Base-by-base conservation (phyloP, 108 stramenopile species). In the Pseudonitzschia delicatissima region DNA sequence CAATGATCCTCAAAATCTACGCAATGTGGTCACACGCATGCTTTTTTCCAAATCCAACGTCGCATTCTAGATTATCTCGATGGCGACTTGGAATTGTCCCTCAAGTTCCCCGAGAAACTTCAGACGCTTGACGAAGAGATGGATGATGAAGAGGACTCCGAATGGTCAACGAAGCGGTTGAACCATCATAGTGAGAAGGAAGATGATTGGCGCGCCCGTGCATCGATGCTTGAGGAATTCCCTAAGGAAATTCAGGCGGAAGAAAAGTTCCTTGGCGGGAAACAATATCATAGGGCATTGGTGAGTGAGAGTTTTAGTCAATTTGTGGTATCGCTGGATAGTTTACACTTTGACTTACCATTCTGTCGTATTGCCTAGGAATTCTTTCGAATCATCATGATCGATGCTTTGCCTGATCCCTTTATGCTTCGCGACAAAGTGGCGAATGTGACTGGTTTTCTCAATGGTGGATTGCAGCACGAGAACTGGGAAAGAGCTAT, bases 401-500 rank as follows among this genome's bases (percentile, higher is more conserved):
- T 82, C 64, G 85, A 86, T 57, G 71, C 85, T 7, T 71, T 86
- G 37, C 88, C 85, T 15, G 77, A 86, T 69, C 76, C 83, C 11
- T 62, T 39, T 12, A 55, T 77, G 37, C 71, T 88, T 62, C 80
- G 74, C 47, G 82, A 81, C 9, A 58, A 63, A 35, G 84, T 88
- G 15, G 67, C 84, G 18, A 85, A 66, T 69, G 72, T 77, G 1
- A 82, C 87, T 26, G 87, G 85, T 28, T 83, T 78, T 45, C 57
- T 88, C 28, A 72, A 81, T 45, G 84, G 82, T 36, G 84, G 84
- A 4, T 57, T 88, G 36, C 84, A 85, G 48, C 60, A 77, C n/a
- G 87, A 88, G 37, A 88, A 85, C 35, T 88, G 84, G 87, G 87
- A 88, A 57, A 64, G 79, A 39, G 86, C 86, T 6, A 80, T 72